Evolutionary conservation across 306 rosid genomes (phyloP), one percentile per base, ranked within the genome.

Genomic region (Inga oerstediana): DNA sequence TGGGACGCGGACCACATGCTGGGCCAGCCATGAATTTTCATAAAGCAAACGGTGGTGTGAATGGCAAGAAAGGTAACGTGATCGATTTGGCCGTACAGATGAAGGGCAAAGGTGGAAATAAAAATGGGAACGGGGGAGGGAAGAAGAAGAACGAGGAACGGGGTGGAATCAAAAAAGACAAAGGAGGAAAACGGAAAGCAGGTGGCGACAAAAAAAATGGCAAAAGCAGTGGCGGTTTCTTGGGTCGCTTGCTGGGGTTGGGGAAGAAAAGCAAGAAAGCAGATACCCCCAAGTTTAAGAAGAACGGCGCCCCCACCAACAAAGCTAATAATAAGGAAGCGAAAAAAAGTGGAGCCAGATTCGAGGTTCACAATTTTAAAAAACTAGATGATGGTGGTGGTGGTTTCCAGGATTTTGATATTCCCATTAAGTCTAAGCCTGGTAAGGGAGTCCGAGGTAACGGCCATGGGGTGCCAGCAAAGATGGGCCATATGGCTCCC

Each of bases 51-150:
- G 89, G 76, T 22, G 59, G 59, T 34, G 88, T 79, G 22, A 76
- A 48, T 48, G 85, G 32, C 24, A 93, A 93, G 90, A 92, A 90
- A 81, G 98, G 93, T n/a, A 97, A 88, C 51, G 93, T 51, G 41
- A 72, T 89, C 72, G 97, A 96, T 84, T 82, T 94, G 20, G 94
- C 94, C 8, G 30, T 89, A 0, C 85, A 87, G 32, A 75, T 80
- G 86, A 96, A 79, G 82, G 92, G 92, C 71, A 91, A 85, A 32
- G 80, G 86, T 77, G 94, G 86, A 67, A 91, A 84, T 39, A 79
- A 92, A 82, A 87, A 78, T 45, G 89, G 88, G 0, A 87, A 88
- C 59, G 91, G 84, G 51, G 94, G 89, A 22, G 74, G 24, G 17
- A 11, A 37, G 71, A 65, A 27, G 43, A 15, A 30, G 41, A 30